Evolutionary conservation across 2,329 filamentous ascomycete species (phyloP).

Genomic region (Macroventuria anomochaeta): DNA sequence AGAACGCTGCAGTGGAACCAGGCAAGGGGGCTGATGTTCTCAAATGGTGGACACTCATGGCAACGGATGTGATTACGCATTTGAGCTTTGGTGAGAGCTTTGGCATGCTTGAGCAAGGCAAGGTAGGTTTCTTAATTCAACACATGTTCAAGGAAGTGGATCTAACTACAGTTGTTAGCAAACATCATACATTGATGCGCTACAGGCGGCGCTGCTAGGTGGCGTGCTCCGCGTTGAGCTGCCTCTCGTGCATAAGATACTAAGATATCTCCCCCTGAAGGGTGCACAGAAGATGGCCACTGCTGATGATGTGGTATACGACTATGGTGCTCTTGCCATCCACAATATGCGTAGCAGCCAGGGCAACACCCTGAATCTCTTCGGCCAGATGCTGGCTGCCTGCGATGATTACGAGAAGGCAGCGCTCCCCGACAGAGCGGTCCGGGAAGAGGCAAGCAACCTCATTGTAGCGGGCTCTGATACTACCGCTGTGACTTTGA

Average conservation of each 20-base stretch:
- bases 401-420: constrained; percentile 32
- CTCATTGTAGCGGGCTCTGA: constrained; percentile 46
- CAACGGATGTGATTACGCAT: constrained; percentile 48
- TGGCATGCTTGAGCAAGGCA: constrained; percentile 47
- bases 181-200: constrained; percentile 37
- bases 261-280: constrained; percentile 16
- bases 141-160: neutral
- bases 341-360: constrained; percentile 26
- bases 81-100: constrained; percentile 52
- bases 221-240: constrained; percentile 43
- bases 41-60: constrained; percentile 51
- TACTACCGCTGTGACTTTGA: constrained; percentile 44
- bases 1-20: constrained; percentile 18
- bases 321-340: constrained; percentile 22
- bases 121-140: constrained; percentile 24
- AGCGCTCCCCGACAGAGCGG: constrained; percentile 33
- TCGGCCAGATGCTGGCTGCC: constrained; percentile 22
- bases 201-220: constrained; percentile 37
- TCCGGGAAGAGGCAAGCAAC: constrained; percentile 39
- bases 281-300: constrained; percentile 11
- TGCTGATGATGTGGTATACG: constrained; percentile 20
- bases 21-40: constrained; percentile 43
- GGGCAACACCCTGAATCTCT: constrained; percentile 23
- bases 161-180: constrained; percentile 13
- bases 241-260: constrained; percentile 34